Evolutionary conservation across 2,329 filamentous ascomycete genomes (phyloP), one percentile per base, ranked within the genome.

Genomic region (Diaporthe sp.): DNA sequence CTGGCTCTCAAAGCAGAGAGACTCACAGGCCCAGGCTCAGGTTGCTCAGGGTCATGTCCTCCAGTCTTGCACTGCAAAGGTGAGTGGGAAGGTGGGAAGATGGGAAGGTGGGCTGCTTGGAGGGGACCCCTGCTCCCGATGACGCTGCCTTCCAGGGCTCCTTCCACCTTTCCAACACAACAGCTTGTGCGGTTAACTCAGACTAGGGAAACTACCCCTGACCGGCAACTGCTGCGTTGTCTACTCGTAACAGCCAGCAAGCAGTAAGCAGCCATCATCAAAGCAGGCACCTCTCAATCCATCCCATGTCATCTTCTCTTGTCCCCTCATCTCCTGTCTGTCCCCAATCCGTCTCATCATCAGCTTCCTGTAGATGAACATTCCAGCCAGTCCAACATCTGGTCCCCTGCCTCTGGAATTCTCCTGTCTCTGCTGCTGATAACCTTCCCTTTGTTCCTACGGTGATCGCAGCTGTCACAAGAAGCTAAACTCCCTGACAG

Each of bases 381-480:
- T 69, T 69, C 65, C 61, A n/a, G 28, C 19, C 42, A 34, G 19
- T 34, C 42, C 65, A 55, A 28, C n/a, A 28, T 25, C 34, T 51
- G 28, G 28, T 28, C 49, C 46, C 13, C 25, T 55, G 34, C 31
- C 65, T 69, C 46, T 69, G 65, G 65, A 69, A 69, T 69, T 39
- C 65, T 28, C 22, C 31, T 39, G 34, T 55, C 65, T 55, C 46
- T 28, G 49, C 49, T 28, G 19, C 31, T 22, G 31, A 53, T 68
- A 53, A 28, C 12, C 62, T 37, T 9, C 53, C 15, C 62, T 68
- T 68, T 68, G 62, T 68, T 53, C 62, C 46, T 31, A 13, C 22
- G 62, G 62, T 39, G 62, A 68, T 68, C 62, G 37, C 31, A 68
- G 46, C 62, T 68, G 62, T 68, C 62, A 68, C 34, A n/a, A 25